A percentile compares a stretch with the other conserved stretches of the same genome.
These are phyloP conservation scores for Ascocoryne sarcoides DNA, from an alignment of 2,329 filamentous ascomycete species.

Conservation along the genomic window DNA sequence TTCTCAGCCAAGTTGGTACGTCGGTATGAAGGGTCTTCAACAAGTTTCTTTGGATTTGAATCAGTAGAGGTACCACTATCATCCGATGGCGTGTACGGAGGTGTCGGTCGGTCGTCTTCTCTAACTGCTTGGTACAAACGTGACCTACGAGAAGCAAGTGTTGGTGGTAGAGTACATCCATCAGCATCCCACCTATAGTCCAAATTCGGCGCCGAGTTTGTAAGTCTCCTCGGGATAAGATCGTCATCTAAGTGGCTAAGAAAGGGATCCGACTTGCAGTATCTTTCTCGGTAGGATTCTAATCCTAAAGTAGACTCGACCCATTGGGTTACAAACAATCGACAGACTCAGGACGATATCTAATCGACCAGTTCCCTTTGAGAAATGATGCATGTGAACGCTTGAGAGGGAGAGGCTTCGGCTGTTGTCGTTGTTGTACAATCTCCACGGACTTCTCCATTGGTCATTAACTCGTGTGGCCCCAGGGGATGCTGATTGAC, in stretches of 20 bases:
- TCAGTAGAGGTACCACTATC: conserved; percentile 5
- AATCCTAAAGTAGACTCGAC: conserved; percentile 15
- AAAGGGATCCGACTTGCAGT: conserved; percentile 24
- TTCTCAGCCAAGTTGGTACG: conserved; percentile 15
- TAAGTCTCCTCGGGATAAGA: conserved; percentile 18
- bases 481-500: conserved; percentile 13
- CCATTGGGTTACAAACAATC: conserved; percentile 21
- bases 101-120: too few relatives aligned
- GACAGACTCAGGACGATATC: conserved; percentile 19
- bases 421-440: conserved; percentile 18
- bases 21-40: conserved; percentile 18
- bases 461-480: conserved; percentile 13
- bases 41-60: conserved; percentile 13
- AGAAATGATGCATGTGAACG: conserved; percentile 18
- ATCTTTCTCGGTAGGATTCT: conserved; percentile 21
- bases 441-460: conserved; percentile 14
- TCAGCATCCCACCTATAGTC: conserved; percentile 45
- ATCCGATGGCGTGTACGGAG: conserved; percentile 4
- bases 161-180: conserved; percentile 22
- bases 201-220: conserved; percentile 13
- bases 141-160: background rate
- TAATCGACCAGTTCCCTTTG: conserved; percentile 15
- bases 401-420: conserved; percentile 19
- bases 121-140: too few relatives aligned
- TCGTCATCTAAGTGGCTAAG: conserved; percentile 17